Evolutionary conservation across 768 basidiomycete species (phyloP), one percentile per base, ranked within the genome.

Genomic region (Mycena pura): DNA sequence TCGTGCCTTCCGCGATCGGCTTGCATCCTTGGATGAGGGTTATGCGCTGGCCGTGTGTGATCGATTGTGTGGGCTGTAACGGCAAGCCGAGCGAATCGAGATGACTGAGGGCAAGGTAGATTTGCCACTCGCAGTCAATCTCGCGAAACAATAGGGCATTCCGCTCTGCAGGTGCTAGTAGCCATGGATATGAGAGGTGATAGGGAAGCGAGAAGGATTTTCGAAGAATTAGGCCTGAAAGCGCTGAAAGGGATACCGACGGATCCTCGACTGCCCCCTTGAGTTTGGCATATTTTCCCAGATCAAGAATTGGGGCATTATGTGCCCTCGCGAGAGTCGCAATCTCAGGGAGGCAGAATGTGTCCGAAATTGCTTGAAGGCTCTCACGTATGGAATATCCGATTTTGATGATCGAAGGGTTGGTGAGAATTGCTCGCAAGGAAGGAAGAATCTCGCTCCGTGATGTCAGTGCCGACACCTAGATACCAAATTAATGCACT

Each of bases 51-150:
- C 52, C 52, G 14, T 45, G 10, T 9, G 41, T 44, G 8, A 9
- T 6, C 10, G 52, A 40, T 13, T 54, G 52, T 25, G 6, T 29
- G 11, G 15, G 27, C 27, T 40, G 38, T 9, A 54, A 22, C 1
- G 41, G 52, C 5, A 54, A 17, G 8, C 52, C 52, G 6, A 54
- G 19, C 15, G 52, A 44, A 14, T 32, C n/a, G 8, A 9, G 40
- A 3, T 14, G 19, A 10, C 3, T 5, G 13, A 53, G 51, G 9
- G 39, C 29, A 15, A 15, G 10, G 10, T 14, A 53, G 17, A 43
- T 53, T 22, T 41, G 27, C 51, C 40, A 53, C 5, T 31, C 27
- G 19, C 51, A 53, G 19, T 55, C 53, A 36, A 55, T 55, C 31
- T 55, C 43, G 2, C 9, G 13, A 6, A n/a, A 34, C 1, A 53